A percentile compares a stretch with the other conserved stretches of the same genome.
Evolutionary conservation across 768 basidiomycete genomes (phyloP).

Genomic region (Russula griseocarnosa): DNA sequence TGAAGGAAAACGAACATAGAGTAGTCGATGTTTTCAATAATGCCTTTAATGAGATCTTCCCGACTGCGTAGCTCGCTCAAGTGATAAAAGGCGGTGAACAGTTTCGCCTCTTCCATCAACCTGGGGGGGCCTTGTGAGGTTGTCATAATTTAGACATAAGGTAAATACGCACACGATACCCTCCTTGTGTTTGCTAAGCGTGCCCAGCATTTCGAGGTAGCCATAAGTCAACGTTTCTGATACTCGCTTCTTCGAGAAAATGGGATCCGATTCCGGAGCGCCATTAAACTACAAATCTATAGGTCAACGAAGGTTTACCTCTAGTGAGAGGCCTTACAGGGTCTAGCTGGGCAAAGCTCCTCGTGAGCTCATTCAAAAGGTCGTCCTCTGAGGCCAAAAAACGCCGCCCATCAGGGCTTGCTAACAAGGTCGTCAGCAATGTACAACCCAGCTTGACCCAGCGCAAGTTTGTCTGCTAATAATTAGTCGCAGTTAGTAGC

Average conservation of each 20-base stretch:
- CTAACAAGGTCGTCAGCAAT: conserved; percentile 75
- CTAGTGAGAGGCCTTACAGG: conserved; percentile 52
- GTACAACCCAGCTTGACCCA: conserved; percentile 87
- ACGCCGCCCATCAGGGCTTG: conserved; percentile 76
- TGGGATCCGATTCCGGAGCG: conserved; percentile 66
- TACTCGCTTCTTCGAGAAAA: conserved; percentile 81
- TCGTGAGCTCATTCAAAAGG: conserved; percentile 75
- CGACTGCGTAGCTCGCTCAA: conserved; percentile 85
- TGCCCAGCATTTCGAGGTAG: conserved; percentile 94
- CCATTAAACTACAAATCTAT: conserved; percentile 56
- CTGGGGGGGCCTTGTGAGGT: conserved; percentile 38
- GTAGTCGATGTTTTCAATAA: conserved; percentile 91
- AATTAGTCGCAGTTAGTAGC: neutral
- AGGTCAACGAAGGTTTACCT: neutral
- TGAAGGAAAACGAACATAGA: conserved; percentile 55
- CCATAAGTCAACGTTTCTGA: conserved; percentile 82
- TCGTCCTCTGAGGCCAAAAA: conserved; percentile 82
- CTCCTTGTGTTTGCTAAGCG: conserved; percentile 80
- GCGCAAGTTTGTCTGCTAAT: conserved; percentile 60
- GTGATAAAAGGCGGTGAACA: conserved; percentile 96
- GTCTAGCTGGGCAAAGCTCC: conserved; percentile 88
- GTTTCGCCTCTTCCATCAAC: conserved; percentile 82
- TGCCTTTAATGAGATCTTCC: conserved; percentile 87
- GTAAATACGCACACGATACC: conserved; percentile 65
- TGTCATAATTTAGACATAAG: neutral